Percentiles rank a stretch among this genome's conserved stretches.
phyloP scores from a whole-genome alignment of 768 basidiomycete genomes.

The Suillus lakei region DNA sequence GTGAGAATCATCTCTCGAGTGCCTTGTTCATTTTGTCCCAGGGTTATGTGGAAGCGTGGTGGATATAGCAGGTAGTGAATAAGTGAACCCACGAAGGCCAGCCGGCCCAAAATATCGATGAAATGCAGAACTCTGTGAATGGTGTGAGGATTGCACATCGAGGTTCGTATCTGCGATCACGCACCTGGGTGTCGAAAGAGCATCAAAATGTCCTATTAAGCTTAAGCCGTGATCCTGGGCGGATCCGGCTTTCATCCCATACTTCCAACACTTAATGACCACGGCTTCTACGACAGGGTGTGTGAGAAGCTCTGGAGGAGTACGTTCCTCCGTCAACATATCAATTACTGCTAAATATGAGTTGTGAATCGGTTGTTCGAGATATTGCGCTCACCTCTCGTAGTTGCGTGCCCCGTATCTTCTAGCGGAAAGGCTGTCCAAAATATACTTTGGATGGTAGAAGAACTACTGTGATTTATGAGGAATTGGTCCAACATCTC shows the following conservation, averaged over 20 bases:
- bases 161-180: conserved; percentile 10
- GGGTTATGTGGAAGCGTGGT: conserved; percentile 35
- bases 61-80: conserved; percentile 47
- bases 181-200: conserved; percentile 52
- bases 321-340: conserved; percentile 37
- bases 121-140: conserved; percentile 47
- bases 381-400: conserved; percentile 36
- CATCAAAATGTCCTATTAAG: conserved; percentile 37
- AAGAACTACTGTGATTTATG: conserved; percentile 39
- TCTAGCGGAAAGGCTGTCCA: conserved; percentile 51
- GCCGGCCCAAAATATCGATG: conserved; percentile 44
- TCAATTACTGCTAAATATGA: conserved; percentile 43
- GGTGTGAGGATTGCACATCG: conserved; percentile 6
- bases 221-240: conserved; percentile 1
- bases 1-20: conserved; percentile 44
- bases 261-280: conserved; percentile 46
- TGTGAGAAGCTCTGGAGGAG: conserved; percentile 42
- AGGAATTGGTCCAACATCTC: conserved; percentile 50
- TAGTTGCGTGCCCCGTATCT: conserved; percentile 20
- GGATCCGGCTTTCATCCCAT: conserved; percentile 25
- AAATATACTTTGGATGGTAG: conserved; percentile 51
- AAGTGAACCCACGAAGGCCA: conserved; percentile 47
- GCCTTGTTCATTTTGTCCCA: conserved; percentile 25
- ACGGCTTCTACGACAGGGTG: conserved; percentile 48
- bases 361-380: neutral